These are phyloP conservation scores for Cercophora newfieldiana DNA, from an alignment of 495 filamentous ascomycete species.

Conservation along the genomic window DNA sequence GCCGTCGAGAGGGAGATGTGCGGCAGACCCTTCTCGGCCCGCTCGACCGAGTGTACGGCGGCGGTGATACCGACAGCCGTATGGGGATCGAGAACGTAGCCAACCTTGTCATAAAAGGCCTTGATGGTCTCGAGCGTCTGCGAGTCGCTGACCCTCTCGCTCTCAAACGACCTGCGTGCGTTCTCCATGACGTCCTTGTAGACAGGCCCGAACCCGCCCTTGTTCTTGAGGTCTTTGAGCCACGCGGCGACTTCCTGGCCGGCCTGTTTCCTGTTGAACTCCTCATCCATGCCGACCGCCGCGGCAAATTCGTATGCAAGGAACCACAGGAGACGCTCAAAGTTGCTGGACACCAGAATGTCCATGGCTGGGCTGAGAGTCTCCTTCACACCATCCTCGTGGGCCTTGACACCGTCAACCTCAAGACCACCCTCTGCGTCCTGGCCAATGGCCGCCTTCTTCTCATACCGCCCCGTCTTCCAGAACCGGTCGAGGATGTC, in stretches of 20 bases:
- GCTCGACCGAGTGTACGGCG: conserved; percentile 61
- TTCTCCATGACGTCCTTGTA: conserved; percentile 63
- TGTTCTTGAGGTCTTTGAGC: conserved; percentile 71
- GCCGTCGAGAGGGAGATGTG: conserved; percentile 87
- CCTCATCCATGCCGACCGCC: conserved; percentile 53
- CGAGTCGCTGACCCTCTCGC: conserved; percentile 76
- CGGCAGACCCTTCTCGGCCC: conserved; percentile 42
- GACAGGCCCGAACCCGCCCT: conserved; percentile 77
- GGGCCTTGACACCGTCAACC: conserved; percentile 64
- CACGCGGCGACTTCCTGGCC: conserved; percentile 67
- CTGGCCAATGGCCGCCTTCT: conserved; percentile 58
- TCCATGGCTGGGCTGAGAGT: conserved; percentile 67
- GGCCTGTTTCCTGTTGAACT: conserved; percentile 60
- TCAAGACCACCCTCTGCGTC: conserved; percentile 57
- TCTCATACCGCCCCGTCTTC: conserved; percentile 79
- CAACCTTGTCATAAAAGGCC: conserved; percentile 57
- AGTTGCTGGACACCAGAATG: conserved; percentile 91
- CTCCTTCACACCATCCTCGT: conserved; percentile 60
- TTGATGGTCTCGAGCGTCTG: conserved; percentile 77
- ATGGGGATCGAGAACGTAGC: conserved; percentile 90
- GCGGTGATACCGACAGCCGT: conserved; percentile 82
- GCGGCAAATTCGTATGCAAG: conserved; percentile 66
- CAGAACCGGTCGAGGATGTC: conserved; percentile 87
- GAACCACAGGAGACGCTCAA: conserved; percentile 96
- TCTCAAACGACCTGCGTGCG: conserved; percentile 70